These are phyloP conservation scores for Penicillium silybi DNA, from an alignment of 495 filamentous ascomycete genomes.

Conservation along the genomic window DNA sequence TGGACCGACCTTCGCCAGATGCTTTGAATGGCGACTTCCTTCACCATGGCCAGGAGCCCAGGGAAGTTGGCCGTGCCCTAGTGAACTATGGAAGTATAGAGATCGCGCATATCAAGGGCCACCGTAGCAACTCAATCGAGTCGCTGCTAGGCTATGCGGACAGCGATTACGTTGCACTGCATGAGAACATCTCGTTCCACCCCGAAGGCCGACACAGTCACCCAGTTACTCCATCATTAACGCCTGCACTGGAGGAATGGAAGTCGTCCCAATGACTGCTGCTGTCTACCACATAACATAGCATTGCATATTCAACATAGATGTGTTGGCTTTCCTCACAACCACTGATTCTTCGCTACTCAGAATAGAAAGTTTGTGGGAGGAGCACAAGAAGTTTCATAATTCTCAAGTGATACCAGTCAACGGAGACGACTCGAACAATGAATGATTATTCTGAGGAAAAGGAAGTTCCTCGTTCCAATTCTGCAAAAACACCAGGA, in stretches of 20 bases:
- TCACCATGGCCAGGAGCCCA: conserved; percentile 45
- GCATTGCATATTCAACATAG: neutral
- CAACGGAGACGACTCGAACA: neutral
- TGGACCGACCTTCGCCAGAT: conserved; percentile 47
- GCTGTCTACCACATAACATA: neutral
- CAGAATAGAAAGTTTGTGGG: neutral
- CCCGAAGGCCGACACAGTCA: conserved; percentile 22
- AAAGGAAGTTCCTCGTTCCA: neutral
- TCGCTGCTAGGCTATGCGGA: conserved; percentile 83
- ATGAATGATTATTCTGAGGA: neutral
- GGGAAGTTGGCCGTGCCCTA: conserved; percentile 87
- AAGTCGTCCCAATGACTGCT: conserved; percentile 1
- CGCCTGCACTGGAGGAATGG: conserved; percentile 32
- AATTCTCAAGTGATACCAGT: neutral
- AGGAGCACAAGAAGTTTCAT: conserved; percentile 3
- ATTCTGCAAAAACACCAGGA: neutral
- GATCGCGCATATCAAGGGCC: conserved; percentile 77
- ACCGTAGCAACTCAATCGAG: conserved; percentile 75
- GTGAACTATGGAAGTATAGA: conserved; percentile 90
- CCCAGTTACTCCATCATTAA: conserved; percentile 34
- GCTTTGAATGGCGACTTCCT: conserved; percentile 42
- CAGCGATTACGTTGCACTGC: conserved; percentile 86
- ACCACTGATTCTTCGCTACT: neutral
- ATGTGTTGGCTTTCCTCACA: neutral
- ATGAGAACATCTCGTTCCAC: conserved; percentile 78